Evolutionary conservation across 257 asterid species (phyloP).

Genomic region (Forsythia viridissima): DNA sequence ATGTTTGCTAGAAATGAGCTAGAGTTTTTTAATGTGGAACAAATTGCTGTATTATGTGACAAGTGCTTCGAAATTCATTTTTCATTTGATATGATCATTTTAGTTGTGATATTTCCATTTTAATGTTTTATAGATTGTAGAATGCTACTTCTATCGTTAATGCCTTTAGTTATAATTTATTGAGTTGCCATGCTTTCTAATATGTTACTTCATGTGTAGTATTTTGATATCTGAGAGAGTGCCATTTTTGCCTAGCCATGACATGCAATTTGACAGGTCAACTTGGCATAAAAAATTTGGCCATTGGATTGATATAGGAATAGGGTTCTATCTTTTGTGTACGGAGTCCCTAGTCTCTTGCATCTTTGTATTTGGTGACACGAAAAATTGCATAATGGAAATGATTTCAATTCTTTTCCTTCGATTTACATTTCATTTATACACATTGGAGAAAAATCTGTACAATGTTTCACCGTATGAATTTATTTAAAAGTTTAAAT

Average conservation of each 20-base stretch:
- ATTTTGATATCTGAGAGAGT: background rate
- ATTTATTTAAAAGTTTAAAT: background rate
- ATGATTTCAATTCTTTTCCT: background rate
- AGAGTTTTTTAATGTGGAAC: slow-evolving; percentile 47
- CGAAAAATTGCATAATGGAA: background rate
- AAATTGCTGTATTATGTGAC: slow-evolving; percentile 64
- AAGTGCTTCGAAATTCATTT: slow-evolving; percentile 29
- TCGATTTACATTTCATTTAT: background rate
- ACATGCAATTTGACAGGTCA: background rate
- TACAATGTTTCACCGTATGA: background rate
- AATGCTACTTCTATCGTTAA: background rate
- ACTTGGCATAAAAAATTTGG: background rate
- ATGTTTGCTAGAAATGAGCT: slow-evolving; percentile 44
- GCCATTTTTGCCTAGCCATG: background rate
- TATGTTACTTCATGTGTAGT: slow-evolving; percentile 9
- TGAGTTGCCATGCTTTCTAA: background rate
- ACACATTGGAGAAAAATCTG: background rate
- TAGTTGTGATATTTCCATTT: background rate
- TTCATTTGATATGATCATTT: background rate
- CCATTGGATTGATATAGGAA: no score
- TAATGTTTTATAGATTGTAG: no score
- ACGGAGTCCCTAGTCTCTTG: no score
- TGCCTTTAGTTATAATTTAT: background rate
- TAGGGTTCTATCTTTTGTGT: no score
- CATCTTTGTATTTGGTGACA: background rate